Base-by-base conservation (phyloP, 257 asterid species). In the Eucommia ulmoides region DNA sequence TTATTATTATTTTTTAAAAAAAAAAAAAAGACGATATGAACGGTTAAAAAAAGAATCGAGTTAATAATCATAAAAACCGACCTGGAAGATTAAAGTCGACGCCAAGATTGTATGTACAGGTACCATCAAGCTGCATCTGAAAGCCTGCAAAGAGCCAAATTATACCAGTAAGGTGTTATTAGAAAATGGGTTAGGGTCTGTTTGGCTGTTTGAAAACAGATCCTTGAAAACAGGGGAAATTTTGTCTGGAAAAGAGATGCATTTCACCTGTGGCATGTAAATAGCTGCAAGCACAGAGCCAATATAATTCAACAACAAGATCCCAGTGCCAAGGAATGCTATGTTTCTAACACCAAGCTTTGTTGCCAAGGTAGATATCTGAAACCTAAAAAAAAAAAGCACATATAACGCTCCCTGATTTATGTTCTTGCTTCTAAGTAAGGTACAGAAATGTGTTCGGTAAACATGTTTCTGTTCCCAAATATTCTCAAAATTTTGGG, bases 261-360 rank as follows among this genome's bases (percentile, higher is more conserved):
- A 24, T 20, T 47, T 74, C 61, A 91, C 99, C 85, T 86, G 93
- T 60, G 96, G 95, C 71, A 80, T 55, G 79, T 77, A 91, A 55
- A 81, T 56, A 54, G 99, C 96, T 23, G 79, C 93, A 56, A 75
- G 58, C 51, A 83, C 62, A 45, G 99, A 74, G 46, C 95, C 84
- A 35, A 86, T 57, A 77, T 86, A 91, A 55, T 91, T 91, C 63
- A 76, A 58, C 68, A 91, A 67, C 66, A 91, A 73, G 58, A 91
- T 79, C 47, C 94, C 93, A 22, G 93, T 63, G 66, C 96, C 96
- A 51, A 86, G 86, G 54, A 91, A 67, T 22, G 99, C 83, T 45
- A 91, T 86, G 59, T 91, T 91, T 72, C 92, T 78, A 66, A 86
- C 93, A 20, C 99, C 99, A 69, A 91, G 96, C 65, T 86, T 91